Percentiles rank a stretch among this genome's conserved stretches.
phyloP scores from a whole-genome alignment of 2,329 filamentous ascomycete species.

The Ascocoryne sarcoides region DNA sequence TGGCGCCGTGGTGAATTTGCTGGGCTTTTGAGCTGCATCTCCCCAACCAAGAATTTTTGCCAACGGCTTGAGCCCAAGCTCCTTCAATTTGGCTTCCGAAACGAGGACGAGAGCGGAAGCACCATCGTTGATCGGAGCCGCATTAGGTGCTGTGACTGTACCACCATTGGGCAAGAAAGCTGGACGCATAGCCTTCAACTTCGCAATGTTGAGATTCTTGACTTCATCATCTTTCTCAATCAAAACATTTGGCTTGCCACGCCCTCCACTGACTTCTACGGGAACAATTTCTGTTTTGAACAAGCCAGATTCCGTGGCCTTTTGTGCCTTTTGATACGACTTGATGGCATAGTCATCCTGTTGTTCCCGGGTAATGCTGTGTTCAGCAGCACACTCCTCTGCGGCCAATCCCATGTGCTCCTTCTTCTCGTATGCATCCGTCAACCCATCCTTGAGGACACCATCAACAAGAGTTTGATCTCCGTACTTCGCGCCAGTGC shows the following conservation, averaged over 20 bases:
- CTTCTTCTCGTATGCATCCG: constrained; percentile 82
- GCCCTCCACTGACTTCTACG: constrained; percentile 76
- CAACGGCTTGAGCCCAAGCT: constrained; percentile 82
- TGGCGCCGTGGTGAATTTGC: constrained; percentile 92
- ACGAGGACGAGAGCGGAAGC: constrained; percentile 87
- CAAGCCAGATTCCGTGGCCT: constrained; percentile 69
- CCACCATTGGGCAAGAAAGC: constrained; percentile 72
- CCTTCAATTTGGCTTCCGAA: constrained; percentile 88
- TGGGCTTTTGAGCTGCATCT: constrained; percentile 82
- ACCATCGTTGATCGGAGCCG: constrained; percentile 91
- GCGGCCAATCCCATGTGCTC: constrained; percentile 93
- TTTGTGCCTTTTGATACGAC: constrained; percentile 88
- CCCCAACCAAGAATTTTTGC: constrained; percentile 97
- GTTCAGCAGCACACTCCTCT: constrained; percentile 83
- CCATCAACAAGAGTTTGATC: constrained; percentile 84
- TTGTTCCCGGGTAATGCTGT: constrained; percentile 70
- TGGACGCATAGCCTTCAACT: constrained; percentile 77
- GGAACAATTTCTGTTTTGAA: constrained; percentile 85
- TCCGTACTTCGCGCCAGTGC: constrained; percentile 87
- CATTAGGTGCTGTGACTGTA: constrained; percentile 92
- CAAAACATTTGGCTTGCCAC: constrained; percentile 77
- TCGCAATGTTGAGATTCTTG: constrained; percentile 83
- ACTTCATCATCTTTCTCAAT: constrained; percentile 89
- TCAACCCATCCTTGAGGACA: constrained; percentile 88
- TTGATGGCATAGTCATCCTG: constrained; percentile 96